Base-by-base conservation (phyloP, 371 early-diverging fungal genomes). In the Entomophthora muscae region DNA sequence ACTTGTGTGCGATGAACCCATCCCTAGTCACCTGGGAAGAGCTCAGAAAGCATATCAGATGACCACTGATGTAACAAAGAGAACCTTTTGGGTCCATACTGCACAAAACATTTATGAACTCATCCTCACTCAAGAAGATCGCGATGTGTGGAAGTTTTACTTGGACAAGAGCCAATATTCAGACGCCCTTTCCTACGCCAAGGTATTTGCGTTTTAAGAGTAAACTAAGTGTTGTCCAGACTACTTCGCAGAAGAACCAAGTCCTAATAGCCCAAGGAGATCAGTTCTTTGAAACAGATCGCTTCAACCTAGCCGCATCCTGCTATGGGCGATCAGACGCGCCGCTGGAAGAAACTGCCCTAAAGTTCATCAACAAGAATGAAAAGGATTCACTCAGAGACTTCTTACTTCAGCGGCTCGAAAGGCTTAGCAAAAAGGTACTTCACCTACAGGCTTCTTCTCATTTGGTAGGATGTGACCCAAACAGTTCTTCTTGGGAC, bases 141-240 rank as follows among this genome's bases (percentile, higher is more conserved):
- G 93, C 2, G 85, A 95, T 67, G 85, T 94, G 1, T 97, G 98
- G 98, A 78, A 81, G 22, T 73, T 92, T 0, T 92, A 87, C 65
- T 74, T 97, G 52, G 75, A 80, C 52, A 80, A 83, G 64, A 78
- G 78, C 53, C 72, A 81, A 63, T 94, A 86, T 66, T 85, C 87
- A 26, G 71, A 75, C 17, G 91, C 93, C 1, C 69, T 89, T 31
- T 73, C 80, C 42, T 86, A 84, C 68, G 83, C 86, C 67, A 88
- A 84, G 73, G 85, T 81, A 69, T 28, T 10, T 5, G 42, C 10
- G 10, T 1, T 3, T 0, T 1, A 22, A 21, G 12, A 33, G 22
- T 17, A 1, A n/a, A 52, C 3, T 61, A 27, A 33, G 12, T 21
- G 17, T 61, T 33, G 52, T 17, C 55, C 68, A 78, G 75, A 79